phyloP scores from a whole-genome alignment of 768 basidiomycete genomes.

The Tylopilus vinaceipallidus region DNA sequence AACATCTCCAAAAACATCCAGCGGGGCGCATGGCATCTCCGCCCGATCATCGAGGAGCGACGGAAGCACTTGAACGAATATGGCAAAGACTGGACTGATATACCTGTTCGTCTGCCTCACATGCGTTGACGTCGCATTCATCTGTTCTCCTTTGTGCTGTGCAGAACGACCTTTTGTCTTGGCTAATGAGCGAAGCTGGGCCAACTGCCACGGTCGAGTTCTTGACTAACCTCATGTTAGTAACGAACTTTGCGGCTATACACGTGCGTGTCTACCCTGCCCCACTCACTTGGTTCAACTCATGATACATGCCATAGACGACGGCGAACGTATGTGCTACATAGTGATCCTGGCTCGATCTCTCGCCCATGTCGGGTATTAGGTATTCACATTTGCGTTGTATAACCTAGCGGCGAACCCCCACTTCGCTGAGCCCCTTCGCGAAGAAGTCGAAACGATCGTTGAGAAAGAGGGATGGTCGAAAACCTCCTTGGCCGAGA shows the following conservation, averaged over 20 bases:
- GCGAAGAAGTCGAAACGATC: too few relatives aligned
- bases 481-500: too few relatives aligned
- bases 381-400: too few relatives aligned
- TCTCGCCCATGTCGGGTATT: too few relatives aligned
- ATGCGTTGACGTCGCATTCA: neutral
- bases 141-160: too few relatives aligned
- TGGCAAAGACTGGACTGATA: constrained; percentile 29
- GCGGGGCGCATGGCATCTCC: constrained; percentile 11
- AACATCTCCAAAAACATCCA: neutral
- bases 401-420: too few relatives aligned
- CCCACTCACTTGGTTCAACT: too few relatives aligned
- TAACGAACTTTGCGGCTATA: constrained; percentile 17
- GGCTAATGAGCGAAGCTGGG: neutral
- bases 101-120: constrained; percentile 27
- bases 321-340: neutral
- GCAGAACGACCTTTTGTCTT: constrained; percentile 32
- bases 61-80: constrained; percentile 18
- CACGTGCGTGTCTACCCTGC: constrained; percentile 13
- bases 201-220: neutral
- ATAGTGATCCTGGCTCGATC: too few relatives aligned
- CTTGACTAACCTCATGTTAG: constrained; percentile 12
- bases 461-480: too few relatives aligned
- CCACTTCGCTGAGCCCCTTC: too few relatives aligned
- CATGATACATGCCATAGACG: too few relatives aligned
- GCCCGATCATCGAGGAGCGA: constrained; percentile 33